Conservation (phyloP, 208 protist genomes). For the Wallacemonas sp. region DNA sequence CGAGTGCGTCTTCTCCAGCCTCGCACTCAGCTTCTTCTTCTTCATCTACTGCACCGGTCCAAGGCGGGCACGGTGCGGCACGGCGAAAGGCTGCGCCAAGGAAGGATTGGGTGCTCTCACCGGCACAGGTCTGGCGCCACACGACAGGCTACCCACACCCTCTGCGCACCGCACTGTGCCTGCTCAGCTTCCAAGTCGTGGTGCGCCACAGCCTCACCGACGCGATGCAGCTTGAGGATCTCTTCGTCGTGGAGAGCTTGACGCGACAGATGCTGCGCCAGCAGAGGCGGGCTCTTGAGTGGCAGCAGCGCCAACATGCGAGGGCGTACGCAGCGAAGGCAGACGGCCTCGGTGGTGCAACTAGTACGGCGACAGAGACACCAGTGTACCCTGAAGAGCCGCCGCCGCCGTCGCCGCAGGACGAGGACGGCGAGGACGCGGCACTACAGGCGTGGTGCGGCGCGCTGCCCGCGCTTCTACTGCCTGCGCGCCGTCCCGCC, state of each 20-base stretch:
- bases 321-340: no score
- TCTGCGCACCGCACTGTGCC: slow-evolving; percentile 48
- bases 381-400: no score
- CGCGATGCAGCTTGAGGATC: slow-evolving; percentile 55
- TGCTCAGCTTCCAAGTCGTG: slow-evolving; percentile 62
- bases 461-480: slow-evolving; percentile 16
- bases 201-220: slow-evolving; percentile 32
- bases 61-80: no score
- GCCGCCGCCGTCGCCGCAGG: neutral
- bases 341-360: neutral
- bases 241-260: slow-evolving; percentile 62
- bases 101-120: slow-evolving; percentile 51
- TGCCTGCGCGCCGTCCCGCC: slow-evolving; percentile 9
- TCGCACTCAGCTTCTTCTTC: neutral
- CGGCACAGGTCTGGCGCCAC: slow-evolving; percentile 62
- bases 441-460: slow-evolving; percentile 4
- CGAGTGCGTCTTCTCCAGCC: neutral
- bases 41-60: neutral
- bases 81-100: neutral
- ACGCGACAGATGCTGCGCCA: slow-evolving; percentile 29
- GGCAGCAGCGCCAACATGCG: neutral
- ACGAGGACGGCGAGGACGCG: neutral
- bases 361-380: neutral
- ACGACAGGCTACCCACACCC: slow-evolving; percentile 32
- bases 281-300: slow-evolving; percentile 1